Base-by-base conservation (phyloP, 2,329 filamentous ascomycete species). In the Aspergillus flavus region DNA sequence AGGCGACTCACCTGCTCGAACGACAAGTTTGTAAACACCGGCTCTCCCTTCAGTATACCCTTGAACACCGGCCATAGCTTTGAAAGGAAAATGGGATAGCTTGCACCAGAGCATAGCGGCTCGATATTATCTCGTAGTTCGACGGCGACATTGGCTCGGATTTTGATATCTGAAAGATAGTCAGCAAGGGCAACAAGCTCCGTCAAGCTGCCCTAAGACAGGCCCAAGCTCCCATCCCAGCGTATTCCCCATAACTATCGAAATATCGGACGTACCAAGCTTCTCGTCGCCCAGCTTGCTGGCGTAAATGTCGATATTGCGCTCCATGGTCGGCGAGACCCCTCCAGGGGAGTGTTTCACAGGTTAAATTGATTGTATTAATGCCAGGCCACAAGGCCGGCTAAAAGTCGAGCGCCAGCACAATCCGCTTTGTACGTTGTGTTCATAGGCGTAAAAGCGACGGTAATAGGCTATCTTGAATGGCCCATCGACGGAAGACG, bases 81-180 rank as follows among this genome's bases (percentile, higher is more conserved):
- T 74, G 92, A 87, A 64, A 99, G 85, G 76, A 99, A 98, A 57
- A 86, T 84, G 32, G 87, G 80, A 77, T 98, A 99, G 71, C 89
- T 89, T 61, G 86, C 84, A 59, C 91, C 89, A 60, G 91, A 93
- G 82, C 95, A 96, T 73, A 93, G 86, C 68, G 75, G 77, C 72
- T 99, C 96, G 70, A 98, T 89, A 72, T 87, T 93, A 80, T 99
- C 96, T 76, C 95, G 92, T 72, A 99, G 84, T 68, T 94, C 91
- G 58, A 90, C 89, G 66, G 94, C 93, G 67, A 93, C 89, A 72
- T 93, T 92, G 66, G 91, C 86, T 81, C 94, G 96, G 63, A 88
- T 81, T 81, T 92, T 92, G 63, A 90, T 81, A 82, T 98, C 95
- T 97, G 70, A 11, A 55, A 6, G 16, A 58, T n/a, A 45, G 57